Evolutionary conservation across 139 green algal species (phyloP), one percentile per base, ranked within the genome.

Genomic region (Astrephomene gubernaculifera): DNA sequence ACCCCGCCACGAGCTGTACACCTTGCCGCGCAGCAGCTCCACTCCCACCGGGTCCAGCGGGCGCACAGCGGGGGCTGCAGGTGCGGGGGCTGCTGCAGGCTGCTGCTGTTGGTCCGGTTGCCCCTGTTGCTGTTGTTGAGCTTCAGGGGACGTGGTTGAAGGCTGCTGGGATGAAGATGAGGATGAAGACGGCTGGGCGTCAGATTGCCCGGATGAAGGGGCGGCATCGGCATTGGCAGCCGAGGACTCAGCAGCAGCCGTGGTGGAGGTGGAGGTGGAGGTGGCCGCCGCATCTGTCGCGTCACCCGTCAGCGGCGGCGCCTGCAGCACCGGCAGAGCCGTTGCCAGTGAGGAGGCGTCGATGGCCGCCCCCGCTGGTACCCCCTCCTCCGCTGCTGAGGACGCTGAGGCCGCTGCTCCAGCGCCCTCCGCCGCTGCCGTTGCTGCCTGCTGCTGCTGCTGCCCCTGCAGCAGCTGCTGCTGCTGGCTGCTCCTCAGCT

Each of bases 21-120:
- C 68, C 87, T 94, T 94, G 76, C 72, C 91, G 31, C 83, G 64
- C 68, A 93, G 75, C 71, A 94, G 73, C 71, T 94, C 88, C 41
- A 94, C 53, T 0, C 61, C 57, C 38, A 90, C 87, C 0, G 81
- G 67, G 67, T 94, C 90, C 33, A 92, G 49, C 10, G 78, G 52
- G 49, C 44, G 41, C 1, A 35, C 29, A 41, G 44, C 24, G 52
- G 22, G 27, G 33, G 57, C 9, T 52, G 73, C 35, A 54, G 61
- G 60, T 41, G 49, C n/a, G 52, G 61, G 57, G 43, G 71, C 29
- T 67, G 85, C 57, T 74, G 61, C 29, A 57, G 35, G 43, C 43
- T 64, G 71, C 44, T 63, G 33, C 24, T n/a, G n/a, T n/a, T n/a
- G n/a, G n/a, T n/a, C n/a, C n/a, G n/a, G n/a, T n/a, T n/a, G n/a